Conservation (phyloP, 345 rosid genomes). For the Noccaea caerulescens region DNA sequence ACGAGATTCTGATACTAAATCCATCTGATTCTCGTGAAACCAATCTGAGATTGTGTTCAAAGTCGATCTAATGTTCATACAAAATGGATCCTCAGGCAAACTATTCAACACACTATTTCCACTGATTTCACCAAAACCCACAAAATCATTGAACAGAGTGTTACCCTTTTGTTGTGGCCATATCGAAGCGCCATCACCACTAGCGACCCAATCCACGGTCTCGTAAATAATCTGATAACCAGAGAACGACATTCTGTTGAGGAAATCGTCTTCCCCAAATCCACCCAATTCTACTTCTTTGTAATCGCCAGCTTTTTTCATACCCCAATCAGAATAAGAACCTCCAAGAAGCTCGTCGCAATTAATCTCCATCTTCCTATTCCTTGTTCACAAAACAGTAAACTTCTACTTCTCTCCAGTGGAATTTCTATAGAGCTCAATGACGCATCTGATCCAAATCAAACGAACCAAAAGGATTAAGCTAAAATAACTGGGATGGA, state of each 20-base stretch:
- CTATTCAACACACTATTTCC: neutral
- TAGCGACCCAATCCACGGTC: neutral
- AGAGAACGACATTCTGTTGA: slow-evolving; percentile 2
- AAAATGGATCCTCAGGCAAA: slow-evolving; percentile 44
- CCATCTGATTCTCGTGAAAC: slow-evolving; percentile 34
- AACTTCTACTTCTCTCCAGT: neutral
- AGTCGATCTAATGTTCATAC: slow-evolving; percentile 38
- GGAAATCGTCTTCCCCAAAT: slow-evolving; percentile 9
- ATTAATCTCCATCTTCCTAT: slow-evolving; percentile 18
- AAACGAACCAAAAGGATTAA: neutral
- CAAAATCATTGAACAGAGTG: slow-evolving; percentile 6
- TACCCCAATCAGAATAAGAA: slow-evolving; percentile 24
- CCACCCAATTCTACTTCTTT: neutral
- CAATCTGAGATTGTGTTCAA: slow-evolving; percentile 31
- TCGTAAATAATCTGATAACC: slow-evolving; percentile 17
- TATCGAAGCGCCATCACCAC: neutral
- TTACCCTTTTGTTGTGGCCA: neutral
- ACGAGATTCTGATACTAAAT: slow-evolving; percentile 20
- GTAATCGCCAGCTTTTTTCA: neutral
- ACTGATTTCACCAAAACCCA: neutral
- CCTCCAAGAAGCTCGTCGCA: slow-evolving; percentile 20
- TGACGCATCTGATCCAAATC: slow-evolving; percentile 13
- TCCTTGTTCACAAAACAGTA: neutral
- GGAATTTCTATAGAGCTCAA: slow-evolving; percentile 7
- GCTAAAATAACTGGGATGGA: neutral